Evolutionary conservation across 2,329 filamentous ascomycete genomes (phyloP).

Genomic region (Ceratocystis lukuohia): DNA sequence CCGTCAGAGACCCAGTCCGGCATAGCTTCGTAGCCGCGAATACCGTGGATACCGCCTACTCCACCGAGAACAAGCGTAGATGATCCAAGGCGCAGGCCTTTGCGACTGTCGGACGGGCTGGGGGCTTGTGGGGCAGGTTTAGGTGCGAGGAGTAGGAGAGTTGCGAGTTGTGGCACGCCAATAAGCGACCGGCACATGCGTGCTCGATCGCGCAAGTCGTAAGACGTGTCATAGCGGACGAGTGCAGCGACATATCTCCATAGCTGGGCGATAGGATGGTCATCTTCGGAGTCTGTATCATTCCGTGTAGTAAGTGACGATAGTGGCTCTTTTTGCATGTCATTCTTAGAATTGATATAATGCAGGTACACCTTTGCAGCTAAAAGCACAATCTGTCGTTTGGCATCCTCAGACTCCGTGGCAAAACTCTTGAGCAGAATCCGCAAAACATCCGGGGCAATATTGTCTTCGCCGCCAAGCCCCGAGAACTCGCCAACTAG

Average conservation of each 20-base stretch:
- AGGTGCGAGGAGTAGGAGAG: constrained; percentile 77
- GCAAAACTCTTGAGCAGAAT: constrained; percentile 77
- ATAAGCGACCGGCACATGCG: constrained; percentile 80
- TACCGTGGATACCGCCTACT: constrained; percentile 56
- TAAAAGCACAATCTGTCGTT: constrained; percentile 80
- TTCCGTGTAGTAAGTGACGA: constrained; percentile 26
- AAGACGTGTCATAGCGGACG: constrained; percentile 84
- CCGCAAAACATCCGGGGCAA: constrained; percentile 81
- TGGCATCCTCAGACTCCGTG: constrained; percentile 71
- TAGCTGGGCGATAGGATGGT: constrained; percentile 59
- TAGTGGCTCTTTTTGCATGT: constrained; percentile 28
- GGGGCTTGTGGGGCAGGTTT: constrained; percentile 88
- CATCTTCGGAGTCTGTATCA: constrained; percentile 31
- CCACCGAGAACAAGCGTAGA: constrained; percentile 73
- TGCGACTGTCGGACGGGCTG: constrained; percentile 73
- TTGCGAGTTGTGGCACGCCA: constrained; percentile 71
- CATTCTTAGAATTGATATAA: constrained; percentile 54
- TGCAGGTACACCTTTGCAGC: constrained; percentile 96
- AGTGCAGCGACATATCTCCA: constrained; percentile 79
- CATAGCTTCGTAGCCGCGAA: constrained; percentile 65
- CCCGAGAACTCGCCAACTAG: constrained; percentile 89
- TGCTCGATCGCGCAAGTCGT: constrained; percentile 83
- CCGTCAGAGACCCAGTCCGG: constrained; percentile 77
- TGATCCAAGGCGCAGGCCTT: constrained; percentile 66
- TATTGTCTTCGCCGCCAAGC: constrained; percentile 66